Evolutionary conservation across 306 rosid genomes (phyloP).

Genomic region (Luffa acutangula): DNA sequence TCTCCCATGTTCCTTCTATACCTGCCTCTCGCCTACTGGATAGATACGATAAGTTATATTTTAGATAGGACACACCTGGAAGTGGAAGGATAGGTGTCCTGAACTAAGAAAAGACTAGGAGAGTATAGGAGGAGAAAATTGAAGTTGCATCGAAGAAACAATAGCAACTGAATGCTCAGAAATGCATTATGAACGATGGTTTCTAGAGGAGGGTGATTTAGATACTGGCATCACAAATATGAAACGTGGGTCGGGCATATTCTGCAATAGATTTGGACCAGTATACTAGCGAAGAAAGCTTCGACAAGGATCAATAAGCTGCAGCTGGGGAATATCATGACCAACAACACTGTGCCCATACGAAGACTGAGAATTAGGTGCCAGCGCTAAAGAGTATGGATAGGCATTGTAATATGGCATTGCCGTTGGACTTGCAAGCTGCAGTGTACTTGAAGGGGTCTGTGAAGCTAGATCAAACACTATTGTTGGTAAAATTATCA

Average conservation of each 20-base stretch:
- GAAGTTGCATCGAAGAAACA: neutral
- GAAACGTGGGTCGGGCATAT: neutral
- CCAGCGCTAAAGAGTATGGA: neutral
- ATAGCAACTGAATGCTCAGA: neutral
- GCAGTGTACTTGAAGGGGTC: neutral
- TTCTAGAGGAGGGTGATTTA: neutral
- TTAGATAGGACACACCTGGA: neutral
- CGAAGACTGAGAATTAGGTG: neutral
- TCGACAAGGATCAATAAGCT: neutral
- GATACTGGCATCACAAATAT: neutral
- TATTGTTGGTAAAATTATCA: neutral
- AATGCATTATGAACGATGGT: neutral
- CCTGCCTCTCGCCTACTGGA: neutral
- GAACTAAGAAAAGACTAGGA: neutral
- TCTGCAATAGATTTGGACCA: neutral
- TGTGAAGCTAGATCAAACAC: neutral
- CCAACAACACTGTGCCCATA: neutral
- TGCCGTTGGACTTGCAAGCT: neutral
- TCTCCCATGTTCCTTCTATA: neutral
- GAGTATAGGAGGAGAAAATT: neutral
- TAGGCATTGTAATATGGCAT: neutral
- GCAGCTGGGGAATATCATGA: neutral
- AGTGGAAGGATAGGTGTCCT: neutral
- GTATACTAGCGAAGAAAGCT: neutral
- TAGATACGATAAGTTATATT: neutral